Base-by-base conservation (phyloP, 73 alveolate genomes). In the Paraurostyla sp. region DNA sequence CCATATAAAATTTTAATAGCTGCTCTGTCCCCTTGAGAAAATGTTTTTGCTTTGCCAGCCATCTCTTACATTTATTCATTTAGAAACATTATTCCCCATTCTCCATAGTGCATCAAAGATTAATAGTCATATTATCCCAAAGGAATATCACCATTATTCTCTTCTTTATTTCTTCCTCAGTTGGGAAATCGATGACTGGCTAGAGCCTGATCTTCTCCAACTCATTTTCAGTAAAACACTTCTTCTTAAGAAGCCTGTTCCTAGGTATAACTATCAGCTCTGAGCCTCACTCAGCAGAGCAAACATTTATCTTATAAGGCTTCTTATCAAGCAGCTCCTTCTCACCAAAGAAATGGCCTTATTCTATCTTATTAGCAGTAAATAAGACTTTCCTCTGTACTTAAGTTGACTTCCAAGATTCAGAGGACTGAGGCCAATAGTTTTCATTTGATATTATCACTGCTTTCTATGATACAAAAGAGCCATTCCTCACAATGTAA, bases 351-450 rank as follows among this genome's bases (percentile, higher is more conserved):
- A 52, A 90, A 25, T 41, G 36, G 4, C 84, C 80, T 23, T 13
- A 43, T 18, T 20, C 71, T 11, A 90, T 49, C 42, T 50, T 46
- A 42, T 71, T 35, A 3, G 85, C 89, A 13, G 92, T 90, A 46
- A 43, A 90, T 29, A 68, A 41, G 18, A 90, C 81, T 75, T 71
- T 65, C 43, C 85, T 49, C 58, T 90, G 29, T n/a, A 58, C 33
- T 41, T 32, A 30, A 4, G 52, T 56, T 41, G 83, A 25, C 56
- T 90, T 49, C 95, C 95, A 90, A 20, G 57, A 23, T 25, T 65
- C 36, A 15, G 76, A 15, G 11, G 80, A 54, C 23, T 41, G 69
- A 38, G 95, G 95, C 95, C 95, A 90, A 27, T 40, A 82, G 50
- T 90, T 90, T 46, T 82, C 76, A 83, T 83, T 38, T 29, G 82